These are phyloP conservation scores for Termitomyces sp. DNA, from an alignment of 768 basidiomycete genomes.

Conservation along the genomic window DNA sequence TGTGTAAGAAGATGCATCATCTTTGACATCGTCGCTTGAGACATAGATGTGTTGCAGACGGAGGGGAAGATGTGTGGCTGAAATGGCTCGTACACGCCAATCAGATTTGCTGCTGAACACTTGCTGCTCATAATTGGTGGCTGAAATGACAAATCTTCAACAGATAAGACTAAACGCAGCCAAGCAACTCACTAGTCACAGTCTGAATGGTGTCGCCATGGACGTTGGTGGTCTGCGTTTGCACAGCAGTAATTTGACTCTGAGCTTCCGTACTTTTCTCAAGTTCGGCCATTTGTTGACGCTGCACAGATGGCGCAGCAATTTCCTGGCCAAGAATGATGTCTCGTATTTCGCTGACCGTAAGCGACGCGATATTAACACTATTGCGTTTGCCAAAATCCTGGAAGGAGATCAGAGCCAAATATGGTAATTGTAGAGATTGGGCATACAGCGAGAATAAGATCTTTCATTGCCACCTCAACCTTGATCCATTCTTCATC, in stretches of 20 bases:
- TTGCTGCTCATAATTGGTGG: constrained; percentile 96
- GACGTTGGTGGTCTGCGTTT: constrained; percentile 97
- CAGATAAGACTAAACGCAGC: constrained; percentile 1
- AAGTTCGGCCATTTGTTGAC: constrained; percentile 98
- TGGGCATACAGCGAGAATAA: constrained; percentile 72
- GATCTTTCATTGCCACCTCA: constrained; percentile 96
- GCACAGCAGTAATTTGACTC: constrained; percentile 90
- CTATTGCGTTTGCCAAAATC: constrained; percentile 99
- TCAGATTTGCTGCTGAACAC: constrained; percentile 99
- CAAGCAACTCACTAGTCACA: constrained; percentile 68
- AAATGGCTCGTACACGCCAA: constrained; percentile 98
- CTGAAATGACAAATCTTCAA: constrained; percentile 26
- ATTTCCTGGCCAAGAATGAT: constrained; percentile 99
- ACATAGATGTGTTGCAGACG: constrained; percentile 99
- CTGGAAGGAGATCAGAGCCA: constrained; percentile 25
- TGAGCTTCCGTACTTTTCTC: constrained; percentile 96
- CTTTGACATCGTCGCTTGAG: constrained; percentile 98
- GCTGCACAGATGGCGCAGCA: constrained; percentile 88
- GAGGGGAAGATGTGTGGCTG: constrained; percentile 91
- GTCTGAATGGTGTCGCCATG: constrained; percentile 96
- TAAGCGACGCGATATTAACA: constrained; percentile 96
- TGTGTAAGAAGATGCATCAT: constrained; percentile 91
- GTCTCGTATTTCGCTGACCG: constrained; percentile 94
- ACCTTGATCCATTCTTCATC: constrained; percentile 99
- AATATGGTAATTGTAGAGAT: background rate